Percentiles rank a stretch among this genome's conserved stretches.
These are phyloP conservation scores for Chytridium lagenaria DNA, from an alignment of 371 early-diverging fungal genomes.

Conservation along the genomic window DNA sequence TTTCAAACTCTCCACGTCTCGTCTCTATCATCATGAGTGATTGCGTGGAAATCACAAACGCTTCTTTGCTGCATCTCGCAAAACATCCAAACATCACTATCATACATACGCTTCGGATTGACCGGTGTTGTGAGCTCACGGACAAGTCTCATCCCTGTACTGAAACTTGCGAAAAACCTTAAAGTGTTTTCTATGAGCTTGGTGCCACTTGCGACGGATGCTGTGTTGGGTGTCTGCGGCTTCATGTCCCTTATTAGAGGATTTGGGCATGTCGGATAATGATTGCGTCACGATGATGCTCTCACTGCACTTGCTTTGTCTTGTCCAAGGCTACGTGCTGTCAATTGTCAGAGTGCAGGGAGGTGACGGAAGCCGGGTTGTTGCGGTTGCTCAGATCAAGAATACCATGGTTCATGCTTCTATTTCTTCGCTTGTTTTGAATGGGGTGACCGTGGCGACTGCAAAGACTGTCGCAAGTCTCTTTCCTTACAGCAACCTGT, in stretches of 20 bases:
- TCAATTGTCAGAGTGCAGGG: no score
- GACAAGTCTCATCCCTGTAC: slow-evolving; percentile 3
- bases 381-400: background rate
- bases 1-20: slow-evolving; percentile 22
- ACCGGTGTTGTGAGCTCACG: slow-evolving; percentile 21
- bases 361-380: background rate
- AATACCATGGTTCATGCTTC: no score
- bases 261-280: background rate
- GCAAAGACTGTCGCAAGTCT: background rate
- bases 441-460: background rate
- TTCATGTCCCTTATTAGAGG: background rate
- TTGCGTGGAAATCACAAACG: slow-evolving; percentile 32
- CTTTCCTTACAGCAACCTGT: background rate
- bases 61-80: background rate
- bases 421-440: background rate
- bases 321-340: no score
- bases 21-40: slow-evolving; percentile 23
- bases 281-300: no score
- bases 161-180: background rate
- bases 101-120: slow-evolving; percentile 1
- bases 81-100: background rate
- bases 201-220: background rate
- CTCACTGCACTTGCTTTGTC: no score
- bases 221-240: background rate
- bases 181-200: background rate